phyloP scores from a whole-genome alignment of 352 stramenopile species.

The Ophiocytium majus region DNA sequence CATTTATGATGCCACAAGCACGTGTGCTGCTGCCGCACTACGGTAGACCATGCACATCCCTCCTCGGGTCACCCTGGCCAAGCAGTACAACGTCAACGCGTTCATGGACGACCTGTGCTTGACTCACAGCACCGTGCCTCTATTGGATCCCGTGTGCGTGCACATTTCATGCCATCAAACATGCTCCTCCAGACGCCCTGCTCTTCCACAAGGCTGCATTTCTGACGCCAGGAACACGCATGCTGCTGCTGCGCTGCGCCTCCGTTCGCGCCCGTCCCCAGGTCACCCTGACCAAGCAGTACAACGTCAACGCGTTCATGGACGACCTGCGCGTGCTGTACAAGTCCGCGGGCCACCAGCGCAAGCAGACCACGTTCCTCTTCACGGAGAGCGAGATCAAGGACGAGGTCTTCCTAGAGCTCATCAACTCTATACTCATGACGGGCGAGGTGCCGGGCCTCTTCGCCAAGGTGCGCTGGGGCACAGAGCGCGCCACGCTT shows the following conservation, averaged over 20 bases:
- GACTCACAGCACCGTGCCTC: constrained; percentile 93
- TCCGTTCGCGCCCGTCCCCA: too few relatives aligned
- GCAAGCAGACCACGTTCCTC: constrained; percentile 93
- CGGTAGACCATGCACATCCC: too few relatives aligned
- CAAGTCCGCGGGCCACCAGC: constrained; percentile 91
- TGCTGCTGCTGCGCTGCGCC: too few relatives aligned
- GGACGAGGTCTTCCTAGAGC: constrained; percentile 97
- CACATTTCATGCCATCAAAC: too few relatives aligned
- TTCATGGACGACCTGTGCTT: constrained; percentile 94
- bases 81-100: constrained; percentile 94
- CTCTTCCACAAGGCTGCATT: too few relatives aligned
- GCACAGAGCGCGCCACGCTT: too few relatives aligned
- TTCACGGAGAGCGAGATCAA: constrained; percentile 99
- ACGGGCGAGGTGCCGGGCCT: constrained; percentile 95
- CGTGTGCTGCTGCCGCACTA: too few relatives aligned
- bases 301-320: constrained; percentile 94
- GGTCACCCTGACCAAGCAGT: constrained; percentile 96
- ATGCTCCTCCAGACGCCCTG: too few relatives aligned
- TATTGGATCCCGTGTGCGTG: too few relatives aligned
- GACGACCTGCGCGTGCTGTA: constrained; percentile 94
- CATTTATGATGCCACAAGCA: too few relatives aligned
- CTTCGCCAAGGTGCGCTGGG: constrained; percentile 78
- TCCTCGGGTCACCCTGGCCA: constrained; percentile 94
- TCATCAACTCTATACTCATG: constrained; percentile 97
- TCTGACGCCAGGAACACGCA: too few relatives aligned